Evolutionary conservation across 163 green algal species (phyloP), one percentile per base, ranked within the genome.

Genomic region (Scenedesmus sp.): DNA sequence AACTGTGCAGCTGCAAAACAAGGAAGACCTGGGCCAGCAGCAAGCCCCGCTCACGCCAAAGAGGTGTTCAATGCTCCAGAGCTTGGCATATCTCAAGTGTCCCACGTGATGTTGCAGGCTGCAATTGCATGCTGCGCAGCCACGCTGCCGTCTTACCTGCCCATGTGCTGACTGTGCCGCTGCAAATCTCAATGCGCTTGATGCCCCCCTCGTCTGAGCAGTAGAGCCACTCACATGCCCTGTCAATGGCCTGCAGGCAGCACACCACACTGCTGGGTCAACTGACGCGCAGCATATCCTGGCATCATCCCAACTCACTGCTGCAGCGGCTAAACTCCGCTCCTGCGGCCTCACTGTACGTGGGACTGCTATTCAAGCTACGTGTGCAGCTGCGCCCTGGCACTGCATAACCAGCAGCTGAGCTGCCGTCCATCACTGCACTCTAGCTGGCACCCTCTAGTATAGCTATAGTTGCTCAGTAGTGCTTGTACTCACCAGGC

Each of bases 171-270:
- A 91, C 74, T 10, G 74, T 82, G 18, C 88, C 88, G 18, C 20
- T 91, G 20, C 23, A 26, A 18, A 91, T 54, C 23, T 91, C 88
- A 3, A 91, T 70, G 54, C 88, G 88, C 59, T 91, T 91, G 88
- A 91, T 91, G 74, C 88, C 88, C 2, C 74, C 73, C 54, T 86
- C 88, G 62, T 91, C 88, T 55, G 88, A 91, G 77, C 74, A 86
- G 59, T 91, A 91, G 54, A 91, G 56, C 66, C 52, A 84, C 86
- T 90, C 67, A 66, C 86, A 79, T 2, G 64, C 86, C 26, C 86
- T 57, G 60, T 90, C 54, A n/a, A 90, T 46, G 2, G 86, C 86
- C 86, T 90, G 67, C 82, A 23, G 46, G 46, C 76, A 84, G 76
- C 76, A 84, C 34, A 23, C 34, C 70, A 52, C 23, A 46, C 0